Evolutionary conservation across 2,329 filamentous ascomycete genomes (phyloP), one percentile per base, ranked within the genome.

Genomic region (Sclerotinia nivalis): DNA sequence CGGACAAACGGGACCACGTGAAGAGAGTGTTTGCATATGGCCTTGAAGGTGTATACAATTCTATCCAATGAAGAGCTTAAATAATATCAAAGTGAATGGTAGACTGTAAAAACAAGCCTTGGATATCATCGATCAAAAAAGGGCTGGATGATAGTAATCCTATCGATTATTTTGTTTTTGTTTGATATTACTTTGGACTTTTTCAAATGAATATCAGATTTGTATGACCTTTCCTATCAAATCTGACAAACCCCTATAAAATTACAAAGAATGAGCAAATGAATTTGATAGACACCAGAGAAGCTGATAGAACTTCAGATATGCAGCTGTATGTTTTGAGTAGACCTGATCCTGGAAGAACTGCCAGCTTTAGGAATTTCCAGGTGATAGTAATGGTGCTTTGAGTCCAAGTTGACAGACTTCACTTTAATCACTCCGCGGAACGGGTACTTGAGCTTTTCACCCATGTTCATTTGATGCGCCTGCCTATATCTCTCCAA

Each of bases 1-100:
- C 31, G 45, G 34, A 13, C 34, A 43, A 58, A n/a, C 28, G 40
- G 15, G 40, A 31, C 31, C 47, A 31, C 7, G 34, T 15, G 54
- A 45, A 4, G 55, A 56, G 13, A 67, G 64, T 25, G 40, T 67
- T 56, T 67, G 52, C 64, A 58, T 31, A 20, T 58, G 10, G 25
- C 20, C 52, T 43, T 13, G 8, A 67, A 31, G 20, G 4, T 43
- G 28, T 25, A 25, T 28, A n/a, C 5, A 64, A 52, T 8, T 25
- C 5, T 1, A 22, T 59, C 22, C 22, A 59, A 67, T 67, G 9
- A 43, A 45, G 25, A 58, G 22, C 4, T 4, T 4, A 20, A 20
- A 22, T 4, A 37, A 45, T 22, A 20, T 65, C 4, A 34, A 13
- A 66, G 25, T 47, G 64, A 47, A 56, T 22, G 18, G 25, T 58